Evolutionary conservation across 495 filamentous ascomycete genomes (phyloP).

Genomic region (Cenococcum geophilum): DNA sequence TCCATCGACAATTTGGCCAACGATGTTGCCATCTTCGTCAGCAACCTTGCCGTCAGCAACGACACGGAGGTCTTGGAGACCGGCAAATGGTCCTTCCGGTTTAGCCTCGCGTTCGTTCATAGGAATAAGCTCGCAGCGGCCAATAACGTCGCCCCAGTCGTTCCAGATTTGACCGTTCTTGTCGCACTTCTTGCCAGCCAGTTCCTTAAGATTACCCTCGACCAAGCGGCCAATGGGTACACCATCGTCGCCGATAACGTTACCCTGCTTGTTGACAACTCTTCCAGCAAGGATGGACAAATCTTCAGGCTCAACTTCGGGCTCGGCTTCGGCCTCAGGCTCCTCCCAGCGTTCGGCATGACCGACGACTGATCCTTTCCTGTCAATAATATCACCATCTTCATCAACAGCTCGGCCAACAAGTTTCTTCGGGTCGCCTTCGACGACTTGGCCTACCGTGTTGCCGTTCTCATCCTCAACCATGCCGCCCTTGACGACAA

Average conservation of each 20-base stretch:
- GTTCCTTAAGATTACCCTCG: slow-evolving; percentile 60
- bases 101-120: slow-evolving; percentile 64
- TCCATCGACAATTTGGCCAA: slow-evolving; percentile 71
- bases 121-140: slow-evolving; percentile 66
- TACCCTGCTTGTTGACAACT: slow-evolving; percentile 72
- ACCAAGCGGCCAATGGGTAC: slow-evolving; percentile 63
- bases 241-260: slow-evolving; percentile 66
- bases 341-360: slow-evolving; percentile 53
- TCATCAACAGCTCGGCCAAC: slow-evolving; percentile 57
- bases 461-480: slow-evolving; percentile 56
- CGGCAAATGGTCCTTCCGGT: slow-evolving; percentile 67
- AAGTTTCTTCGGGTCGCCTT: slow-evolving; percentile 60
- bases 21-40: slow-evolving; percentile 59
- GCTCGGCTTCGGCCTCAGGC: slow-evolving; percentile 43
- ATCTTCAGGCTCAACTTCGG: slow-evolving; percentile 39
- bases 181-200: slow-evolving; percentile 63
- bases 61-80: slow-evolving; percentile 63
- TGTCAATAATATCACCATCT: slow-evolving; percentile 59
- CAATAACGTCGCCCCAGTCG: slow-evolving; percentile 65
- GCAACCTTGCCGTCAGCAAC: slow-evolving; percentile 64
- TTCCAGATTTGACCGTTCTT: slow-evolving; percentile 71
- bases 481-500: slow-evolving; percentile 53
- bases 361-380: slow-evolving; percentile 56
- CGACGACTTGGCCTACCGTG: slow-evolving; percentile 52
- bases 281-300: slow-evolving; percentile 59